Percentiles rank a stretch among this genome's conserved stretches.
phyloP scores from a whole-genome alignment of 768 basidiomycete species.

The Kwoniella sp. region DNA sequence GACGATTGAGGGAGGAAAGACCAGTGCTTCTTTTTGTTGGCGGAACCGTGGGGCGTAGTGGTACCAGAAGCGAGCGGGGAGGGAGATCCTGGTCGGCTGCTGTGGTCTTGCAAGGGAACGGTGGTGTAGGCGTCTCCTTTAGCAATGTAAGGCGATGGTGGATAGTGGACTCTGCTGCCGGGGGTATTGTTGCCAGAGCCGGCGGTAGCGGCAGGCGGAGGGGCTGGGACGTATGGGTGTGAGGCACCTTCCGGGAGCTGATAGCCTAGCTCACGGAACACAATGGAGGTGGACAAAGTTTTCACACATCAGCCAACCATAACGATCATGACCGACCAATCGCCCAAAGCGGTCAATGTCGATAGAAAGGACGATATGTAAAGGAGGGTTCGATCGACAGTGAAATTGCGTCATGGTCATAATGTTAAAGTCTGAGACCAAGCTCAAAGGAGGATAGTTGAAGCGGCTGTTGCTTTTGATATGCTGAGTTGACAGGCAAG shows the following conservation, averaged over 20 bases:
- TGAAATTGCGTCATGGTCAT: conserved; percentile 5
- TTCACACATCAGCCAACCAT: neutral
- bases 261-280: conserved; percentile 10
- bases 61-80: conserved; percentile 21
- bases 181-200: conserved; percentile 17
- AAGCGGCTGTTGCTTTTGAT: neutral
- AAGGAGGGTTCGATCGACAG: conserved; percentile 1
- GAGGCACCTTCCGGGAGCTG: conserved; percentile 11
- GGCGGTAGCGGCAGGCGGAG: conserved; percentile 16
- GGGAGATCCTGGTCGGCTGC: neutral
- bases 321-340: neutral
- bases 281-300: neutral
- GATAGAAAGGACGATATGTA: neutral
- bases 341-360: neutral
- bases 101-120: conserved; percentile 29
- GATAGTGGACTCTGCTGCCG: conserved; percentile 41
- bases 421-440: neutral
- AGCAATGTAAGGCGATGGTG: conserved; percentile 39
- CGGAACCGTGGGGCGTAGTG: conserved; percentile 32
- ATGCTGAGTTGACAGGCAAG: neutral
- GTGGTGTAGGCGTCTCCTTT: conserved; percentile 35
- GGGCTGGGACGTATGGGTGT: conserved; percentile 25
- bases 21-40: conserved; percentile 33
- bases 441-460: conserved; percentile 12
- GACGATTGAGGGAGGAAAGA: conserved; percentile 35